Evolutionary conservation across 2,329 filamentous ascomycete genomes (phyloP).

Genomic region (Trichoderma sp.): DNA sequence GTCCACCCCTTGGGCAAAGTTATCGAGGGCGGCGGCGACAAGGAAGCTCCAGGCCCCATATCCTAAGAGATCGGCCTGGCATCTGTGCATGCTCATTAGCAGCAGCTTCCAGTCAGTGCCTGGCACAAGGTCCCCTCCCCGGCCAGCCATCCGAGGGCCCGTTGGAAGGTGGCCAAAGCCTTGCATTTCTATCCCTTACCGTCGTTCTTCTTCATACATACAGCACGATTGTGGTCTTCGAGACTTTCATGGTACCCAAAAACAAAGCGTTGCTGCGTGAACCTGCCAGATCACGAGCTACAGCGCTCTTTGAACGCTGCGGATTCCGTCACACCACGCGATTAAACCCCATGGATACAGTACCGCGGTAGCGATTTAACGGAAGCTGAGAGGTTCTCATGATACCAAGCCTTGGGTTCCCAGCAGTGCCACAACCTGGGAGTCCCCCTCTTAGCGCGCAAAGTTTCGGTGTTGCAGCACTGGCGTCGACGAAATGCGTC

Average conservation of each 20-base stretch:
- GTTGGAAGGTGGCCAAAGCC: neutral
- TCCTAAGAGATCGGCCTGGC: neutral
- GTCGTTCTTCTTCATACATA: conserved; percentile 6
- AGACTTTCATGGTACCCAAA: neutral
- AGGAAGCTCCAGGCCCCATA: neutral
- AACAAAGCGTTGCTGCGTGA: neutral
- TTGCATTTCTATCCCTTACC: conserved; percentile 1
- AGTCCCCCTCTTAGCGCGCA: neutral
- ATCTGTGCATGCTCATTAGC: neutral
- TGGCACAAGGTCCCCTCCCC: neutral
- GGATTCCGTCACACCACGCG: neutral
- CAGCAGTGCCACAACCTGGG: conserved; percentile 2
- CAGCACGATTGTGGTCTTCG: neutral
- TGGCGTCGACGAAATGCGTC: conserved; percentile 26
- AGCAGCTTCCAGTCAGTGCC: neutral
- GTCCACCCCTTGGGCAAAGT: neutral
- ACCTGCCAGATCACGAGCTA: conserved; percentile 12
- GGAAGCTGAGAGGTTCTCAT: conserved; percentile 7
- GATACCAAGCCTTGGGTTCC: neutral
- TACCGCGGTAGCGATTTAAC: neutral
- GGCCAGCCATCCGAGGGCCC: conserved; percentile 11
- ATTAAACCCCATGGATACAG: conserved; percentile 17
- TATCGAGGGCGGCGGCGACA: conserved; percentile 8
- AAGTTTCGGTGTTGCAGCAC: conserved; percentile 3
- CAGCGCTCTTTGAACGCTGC: neutral